Base-by-base conservation (phyloP, 768 basidiomycete species). In the Hericium rajendrae region DNA sequence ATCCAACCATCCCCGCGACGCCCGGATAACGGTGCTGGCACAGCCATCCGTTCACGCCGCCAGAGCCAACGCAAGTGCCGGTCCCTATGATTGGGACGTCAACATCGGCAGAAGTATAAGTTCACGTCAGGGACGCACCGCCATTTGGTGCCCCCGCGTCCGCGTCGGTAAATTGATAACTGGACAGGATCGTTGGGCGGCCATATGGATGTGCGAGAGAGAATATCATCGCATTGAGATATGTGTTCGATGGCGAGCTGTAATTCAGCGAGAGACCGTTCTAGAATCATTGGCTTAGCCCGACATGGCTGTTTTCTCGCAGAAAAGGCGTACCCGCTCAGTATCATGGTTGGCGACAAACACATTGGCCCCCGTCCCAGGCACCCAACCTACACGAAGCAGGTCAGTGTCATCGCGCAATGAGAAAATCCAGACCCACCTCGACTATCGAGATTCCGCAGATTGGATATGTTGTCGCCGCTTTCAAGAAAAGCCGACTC, bases 281-380 rank as follows among this genome's bases (percentile, higher is more conserved):
- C 83, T 76, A 48, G 1, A 50, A 16, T 4, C 5, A 39, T 20
- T 43, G 28, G 51, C 43, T 10, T 10, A 4, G 49, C 18, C 26
- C 15, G 16, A 20, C 38, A 32, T 13, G 32, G 20, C 6, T 6
- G 10, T 6, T 48, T n/a, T 10, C 15, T 8, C 15, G 24, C 28
- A 11, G 22, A 3, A 6, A 16, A 22, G 6, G 61, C 72, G 54
- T 56, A 73, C 74, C 48, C 86, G 70, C 66, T 87, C 86, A 0
- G 85, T 86, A 61, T 87, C 86, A 56, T 87, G 85, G 61, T 87
- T 85, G 0, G 79, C 72, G 3, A 86, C 83, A 57, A 86, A 86
- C 4, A 82, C 77, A 60, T 86, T 87, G 0, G 85, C 84, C 15
- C 64, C 61, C 0, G 66, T 70, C 1, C 83, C 75, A 0, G 78